Percentiles rank a stretch among this genome's conserved stretches.
These are phyloP conservation scores for Suhomyces sp. DNA, from an alignment of 805 yeast species.

Conservation along the genomic window DNA sequence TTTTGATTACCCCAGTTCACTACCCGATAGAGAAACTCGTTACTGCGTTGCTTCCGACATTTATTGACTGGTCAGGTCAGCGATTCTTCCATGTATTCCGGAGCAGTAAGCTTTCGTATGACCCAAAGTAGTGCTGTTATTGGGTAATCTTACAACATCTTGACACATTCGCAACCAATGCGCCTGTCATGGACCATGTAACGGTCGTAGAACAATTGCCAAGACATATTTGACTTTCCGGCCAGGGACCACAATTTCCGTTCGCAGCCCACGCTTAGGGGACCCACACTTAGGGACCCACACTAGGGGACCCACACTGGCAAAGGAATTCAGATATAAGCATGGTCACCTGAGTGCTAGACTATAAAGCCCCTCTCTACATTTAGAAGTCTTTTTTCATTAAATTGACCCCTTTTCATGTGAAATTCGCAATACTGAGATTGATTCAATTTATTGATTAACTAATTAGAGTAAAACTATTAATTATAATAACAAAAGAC, in stretches of 20 bases:
- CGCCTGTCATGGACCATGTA: not conserved
- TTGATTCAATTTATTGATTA: not conserved
- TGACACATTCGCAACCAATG: not conserved
- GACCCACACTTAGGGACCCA: not conserved
- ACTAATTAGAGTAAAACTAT: not conserved
- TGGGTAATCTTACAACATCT: not conserved
- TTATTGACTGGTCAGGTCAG: not conserved
- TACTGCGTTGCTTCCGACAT: not conserved
- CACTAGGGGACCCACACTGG: not conserved
- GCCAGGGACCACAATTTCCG: not conserved
- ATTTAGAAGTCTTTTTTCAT: not conserved
- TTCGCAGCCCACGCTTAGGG: not conserved
- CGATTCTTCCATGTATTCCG: not conserved
- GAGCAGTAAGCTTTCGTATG: not conserved
- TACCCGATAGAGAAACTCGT: not conserved
- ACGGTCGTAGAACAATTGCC: not conserved
- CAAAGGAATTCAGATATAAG: not conserved
- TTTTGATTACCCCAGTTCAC: not conserved
- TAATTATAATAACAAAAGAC: slow-evolving; percentile 22
- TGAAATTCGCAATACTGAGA: not conserved
- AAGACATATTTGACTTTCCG: not conserved
- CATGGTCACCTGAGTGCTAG: not conserved
- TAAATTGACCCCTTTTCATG: not conserved
- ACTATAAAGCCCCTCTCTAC: not conserved
- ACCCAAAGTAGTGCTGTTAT: not conserved